phyloP scores from a whole-genome alignment of 2,329 filamentous ascomycete species.

The Madurella mycetomatis region DNA sequence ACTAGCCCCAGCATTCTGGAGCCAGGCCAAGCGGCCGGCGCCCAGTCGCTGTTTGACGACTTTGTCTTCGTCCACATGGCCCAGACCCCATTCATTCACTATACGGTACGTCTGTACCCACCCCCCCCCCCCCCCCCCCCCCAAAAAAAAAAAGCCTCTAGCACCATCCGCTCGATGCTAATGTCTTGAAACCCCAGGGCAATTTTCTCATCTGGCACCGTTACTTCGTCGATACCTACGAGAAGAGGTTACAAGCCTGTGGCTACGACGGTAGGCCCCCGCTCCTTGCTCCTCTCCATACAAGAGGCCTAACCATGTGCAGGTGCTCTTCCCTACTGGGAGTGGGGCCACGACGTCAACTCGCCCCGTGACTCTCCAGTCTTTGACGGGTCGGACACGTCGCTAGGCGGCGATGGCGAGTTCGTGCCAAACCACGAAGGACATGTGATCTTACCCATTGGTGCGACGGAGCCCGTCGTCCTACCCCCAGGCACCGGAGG shows the following conservation, averaged over 20 bases:
- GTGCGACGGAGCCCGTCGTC: not conserved
- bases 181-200: constrained; percentile 11
- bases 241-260: constrained; percentile 21
- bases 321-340: constrained; percentile 24
- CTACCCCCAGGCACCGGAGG: constrained; percentile 21
- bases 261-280: constrained; percentile 19
- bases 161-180: not conserved
- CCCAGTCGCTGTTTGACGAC: constrained; percentile 22
- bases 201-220: constrained; percentile 25
- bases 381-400: constrained; percentile 25
- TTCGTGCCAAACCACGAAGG: constrained; percentile 7
- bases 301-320: not conserved
- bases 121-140: too few species aligned
- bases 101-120: constrained; percentile 14
- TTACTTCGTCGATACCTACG: constrained; percentile 20
- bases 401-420: constrained; percentile 22
- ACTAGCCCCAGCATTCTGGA: constrained; percentile 12
- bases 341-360: constrained; percentile 21
- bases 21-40: constrained; percentile 6
- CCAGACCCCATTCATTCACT: constrained; percentile 19
- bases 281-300: not conserved
- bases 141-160: too few species aligned
- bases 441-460: constrained; percentile 4
- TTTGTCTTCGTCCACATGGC: constrained; percentile 22
- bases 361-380: constrained; percentile 22